phyloP scores from a whole-genome alignment of 768 basidiomycete genomes.

The Russula sp. region DNA sequence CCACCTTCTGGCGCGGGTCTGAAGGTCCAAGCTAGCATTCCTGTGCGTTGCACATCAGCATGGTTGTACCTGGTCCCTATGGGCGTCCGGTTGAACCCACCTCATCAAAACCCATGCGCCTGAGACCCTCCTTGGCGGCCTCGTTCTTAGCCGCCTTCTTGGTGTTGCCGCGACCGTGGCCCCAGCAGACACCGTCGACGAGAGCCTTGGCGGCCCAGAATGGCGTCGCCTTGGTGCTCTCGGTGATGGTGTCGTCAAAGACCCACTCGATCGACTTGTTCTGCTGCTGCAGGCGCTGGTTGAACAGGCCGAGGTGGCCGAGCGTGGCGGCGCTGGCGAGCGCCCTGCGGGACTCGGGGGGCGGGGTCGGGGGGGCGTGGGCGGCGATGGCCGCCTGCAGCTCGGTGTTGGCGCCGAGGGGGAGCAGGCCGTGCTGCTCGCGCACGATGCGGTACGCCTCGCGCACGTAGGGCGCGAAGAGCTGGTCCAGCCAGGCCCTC shows the following conservation, averaged over 20 bases:
- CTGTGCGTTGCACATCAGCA: slow-evolving; percentile 2
- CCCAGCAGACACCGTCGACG: slow-evolving; percentile 55
- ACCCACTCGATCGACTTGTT: slow-evolving; percentile 63
- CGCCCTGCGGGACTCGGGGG: background rate
- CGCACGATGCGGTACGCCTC: slow-evolving; percentile 62
- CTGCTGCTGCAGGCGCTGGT: slow-evolving; percentile 62
- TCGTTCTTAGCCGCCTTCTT: slow-evolving; percentile 79
- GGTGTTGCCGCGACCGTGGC: slow-evolving; percentile 60
- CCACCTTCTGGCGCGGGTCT: slow-evolving; percentile 31
- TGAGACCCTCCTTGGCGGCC: slow-evolving; percentile 69
- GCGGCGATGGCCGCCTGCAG: slow-evolving; percentile 26
- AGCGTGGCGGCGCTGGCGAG: slow-evolving; percentile 29
- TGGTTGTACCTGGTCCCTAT: background rate
- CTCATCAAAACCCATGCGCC: slow-evolving; percentile 50
- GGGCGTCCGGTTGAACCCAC: slow-evolving; percentile 24
- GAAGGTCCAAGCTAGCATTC: slow-evolving; percentile 28
- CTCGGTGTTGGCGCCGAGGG: slow-evolving; percentile 33
- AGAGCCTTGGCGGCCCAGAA: slow-evolving; percentile 66
- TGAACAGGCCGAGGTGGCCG: slow-evolving; percentile 76
- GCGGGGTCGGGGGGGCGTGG: slow-evolving; percentile 20
- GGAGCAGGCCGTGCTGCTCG: slow-evolving; percentile 57
- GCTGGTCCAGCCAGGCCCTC: slow-evolving; percentile 51
- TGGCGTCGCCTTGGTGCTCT: slow-evolving; percentile 60
- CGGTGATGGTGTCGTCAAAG: slow-evolving; percentile 44
- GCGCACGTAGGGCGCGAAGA: slow-evolving; percentile 57